These are phyloP conservation scores for Spinacia oleracea DNA, from an alignment of 179 eudicot genomes.

Conservation along the genomic window DNA sequence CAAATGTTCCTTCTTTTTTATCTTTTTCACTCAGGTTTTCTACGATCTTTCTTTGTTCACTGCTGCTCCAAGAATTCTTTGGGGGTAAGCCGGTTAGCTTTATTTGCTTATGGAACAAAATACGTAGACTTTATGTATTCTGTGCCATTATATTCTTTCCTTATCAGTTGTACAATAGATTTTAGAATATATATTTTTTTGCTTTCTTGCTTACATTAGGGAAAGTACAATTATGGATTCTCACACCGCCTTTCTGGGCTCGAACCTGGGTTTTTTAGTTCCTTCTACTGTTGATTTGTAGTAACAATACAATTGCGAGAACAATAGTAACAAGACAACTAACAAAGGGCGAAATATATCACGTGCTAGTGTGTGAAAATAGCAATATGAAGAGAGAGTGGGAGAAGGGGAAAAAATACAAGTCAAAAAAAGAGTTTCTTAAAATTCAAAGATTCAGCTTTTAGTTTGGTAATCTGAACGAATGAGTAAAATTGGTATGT, in stretches of 20 bases:
- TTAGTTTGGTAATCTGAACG: too few relatives aligned
- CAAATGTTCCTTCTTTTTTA: background rate
- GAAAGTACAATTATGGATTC: too few relatives aligned
- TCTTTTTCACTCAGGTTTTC: background rate
- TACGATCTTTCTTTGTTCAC: constrained; percentile 5
- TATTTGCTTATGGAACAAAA: constrained; percentile 16
- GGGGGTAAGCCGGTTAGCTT: constrained; percentile 27
- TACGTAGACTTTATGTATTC: constrained; percentile 25
- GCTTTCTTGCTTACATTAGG: background rate
- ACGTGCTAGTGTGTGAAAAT: background rate
- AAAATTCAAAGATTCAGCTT: background rate
- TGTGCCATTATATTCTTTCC: constrained; percentile 28
- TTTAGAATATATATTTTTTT: constrained; percentile 30
- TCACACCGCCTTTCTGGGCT: too few relatives aligned
- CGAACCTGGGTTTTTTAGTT: too few relatives aligned
- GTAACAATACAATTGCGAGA: too few relatives aligned
- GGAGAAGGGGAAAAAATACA: background rate
- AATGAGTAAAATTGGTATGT: background rate
- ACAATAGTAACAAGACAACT: too few relatives aligned
- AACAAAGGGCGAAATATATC: background rate
- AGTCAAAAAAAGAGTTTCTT: background rate
- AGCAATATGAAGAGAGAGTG: background rate
- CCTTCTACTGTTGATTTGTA: background rate
- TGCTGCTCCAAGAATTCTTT: constrained; percentile 23
- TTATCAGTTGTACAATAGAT: constrained; percentile 28